Evolutionary conservation across 768 basidiomycete species (phyloP), one percentile per base, ranked within the genome.

Genomic region (Mycena albidolilacea): DNA sequence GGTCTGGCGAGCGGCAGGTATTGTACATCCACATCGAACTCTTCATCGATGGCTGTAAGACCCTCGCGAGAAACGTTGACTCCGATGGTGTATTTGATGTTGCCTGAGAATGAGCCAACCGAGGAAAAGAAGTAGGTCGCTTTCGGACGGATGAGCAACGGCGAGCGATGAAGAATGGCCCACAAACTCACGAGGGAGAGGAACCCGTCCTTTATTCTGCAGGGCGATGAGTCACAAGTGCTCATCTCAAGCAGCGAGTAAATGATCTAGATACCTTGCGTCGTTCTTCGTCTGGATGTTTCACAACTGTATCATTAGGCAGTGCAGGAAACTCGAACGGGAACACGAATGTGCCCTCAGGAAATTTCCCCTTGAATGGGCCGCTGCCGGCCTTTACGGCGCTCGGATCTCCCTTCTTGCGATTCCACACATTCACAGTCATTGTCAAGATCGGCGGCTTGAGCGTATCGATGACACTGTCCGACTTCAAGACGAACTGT

Each of bases 21-120:
- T 30, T 76, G 75, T 2, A 75, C 41, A 4, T n/a, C 15, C 15
- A 41, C 17, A n/a, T 65, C 74, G 66, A 75, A 75, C 46, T 71
- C 74, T 50, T 71, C 74, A 52, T 75, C 70, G 39, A 75, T 59
- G 7, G 74, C 21, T 17, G n/a, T 44, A 23, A 75, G 19, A n/a
- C 74, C 74, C n/a, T 72, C 74, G 35, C 74, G 74, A 17, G 57
- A 43, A 2, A 75, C 68, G 46, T 72, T 75, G 17, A 67, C 70
- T 12, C 74, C 74, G 11, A 72, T 21, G 0, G 38, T 65, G 64
- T 72, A 58, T 37, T 69, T 62, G 59, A 75, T 62, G 21, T 54
- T 71, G 0, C 74, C 74, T 4, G 70, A 72, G 54, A 75, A 72
- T 3, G 58, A 37, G 12, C 64, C 70, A 10, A 75, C 35, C 52